Conservation (phyloP, 805 yeast genomes). For the Metahyphopichia silvanorum region DNA sequence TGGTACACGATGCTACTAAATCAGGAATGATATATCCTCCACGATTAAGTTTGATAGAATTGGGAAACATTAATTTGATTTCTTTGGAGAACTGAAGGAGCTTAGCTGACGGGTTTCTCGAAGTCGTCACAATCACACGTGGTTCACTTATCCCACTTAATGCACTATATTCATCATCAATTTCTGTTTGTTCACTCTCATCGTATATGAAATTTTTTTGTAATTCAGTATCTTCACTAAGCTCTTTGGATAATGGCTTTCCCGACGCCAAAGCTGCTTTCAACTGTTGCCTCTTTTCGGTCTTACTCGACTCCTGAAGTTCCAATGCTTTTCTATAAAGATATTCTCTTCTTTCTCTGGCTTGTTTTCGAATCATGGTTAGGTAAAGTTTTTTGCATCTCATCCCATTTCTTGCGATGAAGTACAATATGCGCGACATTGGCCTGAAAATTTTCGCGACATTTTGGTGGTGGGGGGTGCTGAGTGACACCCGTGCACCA, state of each 20-base stretch:
- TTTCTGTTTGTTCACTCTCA: slow-evolving; percentile 63
- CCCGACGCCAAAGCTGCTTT: slow-evolving; percentile 90
- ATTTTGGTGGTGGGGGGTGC: no score
- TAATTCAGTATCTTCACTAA: slow-evolving; percentile 80
- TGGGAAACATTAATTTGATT: slow-evolving; percentile 84
- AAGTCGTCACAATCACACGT: slow-evolving; percentile 85
- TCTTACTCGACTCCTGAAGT: slow-evolving; percentile 81
- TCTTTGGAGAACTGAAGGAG: slow-evolving; percentile 92
- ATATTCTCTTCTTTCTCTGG: slow-evolving; percentile 94
- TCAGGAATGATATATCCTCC: slow-evolving; percentile 89
- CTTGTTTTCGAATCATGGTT: slow-evolving; percentile 83
- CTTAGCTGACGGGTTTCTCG: slow-evolving; percentile 84
- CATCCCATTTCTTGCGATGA: no score
- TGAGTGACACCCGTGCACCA: no score
- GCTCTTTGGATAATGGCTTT: slow-evolving; percentile 81
- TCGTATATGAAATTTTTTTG: slow-evolving; percentile 85
- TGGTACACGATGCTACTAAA: slow-evolving; percentile 77
- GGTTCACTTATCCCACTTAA: slow-evolving; percentile 89
- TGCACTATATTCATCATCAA: slow-evolving; percentile 91
- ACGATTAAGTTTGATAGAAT: slow-evolving; percentile 83
- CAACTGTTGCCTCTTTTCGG: slow-evolving; percentile 82
- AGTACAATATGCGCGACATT: no score
- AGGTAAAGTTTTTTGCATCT: no score
- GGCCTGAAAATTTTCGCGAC: no score
- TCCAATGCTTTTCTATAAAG: slow-evolving; percentile 85